These are phyloP conservation scores for Chaetomium cochliodes DNA, from an alignment of 495 filamentous ascomycete genomes.

Conservation along the genomic window DNA sequence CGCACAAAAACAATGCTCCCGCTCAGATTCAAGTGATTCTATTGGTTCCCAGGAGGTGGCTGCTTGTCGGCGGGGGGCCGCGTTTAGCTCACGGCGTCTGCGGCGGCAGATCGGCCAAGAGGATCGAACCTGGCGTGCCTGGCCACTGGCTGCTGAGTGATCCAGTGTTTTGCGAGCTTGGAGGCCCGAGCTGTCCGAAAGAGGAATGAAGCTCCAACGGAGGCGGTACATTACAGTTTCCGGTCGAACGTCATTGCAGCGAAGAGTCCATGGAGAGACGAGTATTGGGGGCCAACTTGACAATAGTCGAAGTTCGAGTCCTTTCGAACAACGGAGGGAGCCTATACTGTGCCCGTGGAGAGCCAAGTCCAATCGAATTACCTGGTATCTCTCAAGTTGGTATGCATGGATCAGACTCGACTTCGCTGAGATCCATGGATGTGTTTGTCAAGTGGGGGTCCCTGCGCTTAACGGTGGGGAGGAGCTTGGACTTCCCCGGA, in stretches of 20 bases:
- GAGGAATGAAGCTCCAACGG: background rate
- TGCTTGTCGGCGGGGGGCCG: no score
- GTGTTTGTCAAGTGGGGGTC: background rate
- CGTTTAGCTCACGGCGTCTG: conserved; percentile 8
- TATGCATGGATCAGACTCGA: background rate
- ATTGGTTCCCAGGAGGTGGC: no score
- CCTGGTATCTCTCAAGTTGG: background rate
- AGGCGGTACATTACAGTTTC: background rate
- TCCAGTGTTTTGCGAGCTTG: background rate
- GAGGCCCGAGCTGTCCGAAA: background rate
- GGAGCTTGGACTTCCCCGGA: conserved; percentile 3
- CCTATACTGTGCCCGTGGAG: no score
- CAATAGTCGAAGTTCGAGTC: no score
- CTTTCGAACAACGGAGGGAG: no score
- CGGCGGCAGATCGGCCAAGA: conserved; percentile 10
- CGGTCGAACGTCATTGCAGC: background rate
- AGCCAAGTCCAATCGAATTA: background rate
- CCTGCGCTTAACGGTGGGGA: conserved; percentile 1
- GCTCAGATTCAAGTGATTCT: background rate
- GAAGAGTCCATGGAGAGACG: no score
- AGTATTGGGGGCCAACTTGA: no score
- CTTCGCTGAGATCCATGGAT: background rate
- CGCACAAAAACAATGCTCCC: background rate
- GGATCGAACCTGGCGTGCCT: background rate
- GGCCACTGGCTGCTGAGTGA: background rate